Base-by-base conservation (phyloP, 352 stramenopile genomes). In the Globisporangium emineosum region DNA sequence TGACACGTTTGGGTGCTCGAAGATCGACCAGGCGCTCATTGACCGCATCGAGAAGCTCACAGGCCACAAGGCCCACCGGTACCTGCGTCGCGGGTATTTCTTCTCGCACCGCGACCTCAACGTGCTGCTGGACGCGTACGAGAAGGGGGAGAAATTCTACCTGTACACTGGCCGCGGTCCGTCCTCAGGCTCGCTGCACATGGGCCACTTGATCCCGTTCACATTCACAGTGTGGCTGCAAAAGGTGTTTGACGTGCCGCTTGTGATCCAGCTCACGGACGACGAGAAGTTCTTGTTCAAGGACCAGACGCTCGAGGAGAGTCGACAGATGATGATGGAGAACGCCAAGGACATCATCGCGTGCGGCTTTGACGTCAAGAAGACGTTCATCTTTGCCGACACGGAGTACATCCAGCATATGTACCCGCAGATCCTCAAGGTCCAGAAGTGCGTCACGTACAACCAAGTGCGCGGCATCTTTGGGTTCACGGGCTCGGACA, bases 241-340 rank as follows among this genome's bases (percentile, higher is more conserved):
- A 75, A 94, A 98, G 66, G 97, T 98, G 51, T 99, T 99, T 68
- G 85, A 99, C 60, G 97, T 98, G 72, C 98, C 98, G 13, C 85
- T 99, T 57, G 98, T 99, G 65, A 99, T 99, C 75, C 98, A 99
- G 83, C 96, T 99, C 58, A 99, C 98, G 5, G 98, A 99, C 75
- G 98, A 99, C 76, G 98, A 99, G 74, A 99, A 99, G 80, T 99
- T 99, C 68, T 72, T 99, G 10, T 99, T 99, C 81, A 99, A 99
- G 80, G 96, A 98, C 66, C 86, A 96, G 69, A 94, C 89, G 60
- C 74, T 96, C 25, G 87, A 90, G 61, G 83, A 97, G 68, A 93
- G 83, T 65, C 84, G 96, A 54, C 67, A 86, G 32, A 94, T 99
- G 74, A 98, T 97, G 56, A 96, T 94, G 64, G 97, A 99, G 75